Percentiles rank a stretch among this genome's conserved stretches.
Conservation (phyloP, 495 filamentous ascomycete species). For the Lasiosphaeris hirsuta region DNA sequence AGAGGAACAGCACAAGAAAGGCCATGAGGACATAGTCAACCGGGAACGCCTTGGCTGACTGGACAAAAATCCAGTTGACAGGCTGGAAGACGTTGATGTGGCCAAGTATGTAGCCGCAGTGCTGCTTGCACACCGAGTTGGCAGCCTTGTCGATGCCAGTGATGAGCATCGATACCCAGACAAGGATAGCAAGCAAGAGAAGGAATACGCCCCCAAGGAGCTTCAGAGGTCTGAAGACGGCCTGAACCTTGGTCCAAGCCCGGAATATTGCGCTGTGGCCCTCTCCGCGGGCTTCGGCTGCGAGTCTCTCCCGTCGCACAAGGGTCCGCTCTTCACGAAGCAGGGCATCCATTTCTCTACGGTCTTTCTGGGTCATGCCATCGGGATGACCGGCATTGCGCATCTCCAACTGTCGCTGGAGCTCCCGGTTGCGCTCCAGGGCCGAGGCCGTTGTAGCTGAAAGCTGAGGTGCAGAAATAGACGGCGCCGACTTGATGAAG, state of each 20-base stretch:
- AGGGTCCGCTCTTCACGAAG: conserved; percentile 88
- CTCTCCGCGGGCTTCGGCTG: conserved; percentile 74
- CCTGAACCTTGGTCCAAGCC: conserved; percentile 72
- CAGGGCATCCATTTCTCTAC: conserved; percentile 81
- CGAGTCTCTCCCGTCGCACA: conserved; percentile 81
- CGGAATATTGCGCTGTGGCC: conserved; percentile 64
- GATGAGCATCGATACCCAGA: conserved; percentile 91
- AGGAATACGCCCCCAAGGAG: conserved; percentile 79
- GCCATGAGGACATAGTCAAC: conserved; percentile 89
- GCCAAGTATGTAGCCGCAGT: conserved; percentile 91
- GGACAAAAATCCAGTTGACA: conserved; percentile 84
- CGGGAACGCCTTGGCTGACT: conserved; percentile 79
- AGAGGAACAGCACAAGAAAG: conserved; percentile 77
- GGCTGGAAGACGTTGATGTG: conserved; percentile 93
- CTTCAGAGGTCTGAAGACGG: conserved; percentile 76
- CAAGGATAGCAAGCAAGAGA: conserved; percentile 62
- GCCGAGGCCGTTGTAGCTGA: conserved; percentile 72
- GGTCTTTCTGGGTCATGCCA: conserved; percentile 76
- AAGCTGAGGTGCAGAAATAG: conserved; percentile 71
- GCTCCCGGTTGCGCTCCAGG: conserved; percentile 82
- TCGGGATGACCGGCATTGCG: conserved; percentile 74
- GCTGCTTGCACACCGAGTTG: conserved; percentile 86
- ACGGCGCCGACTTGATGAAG: conserved; percentile 84
- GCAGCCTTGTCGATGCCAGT: conserved; percentile 94
- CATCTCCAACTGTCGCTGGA: conserved; percentile 84